These are phyloP conservation scores for Aphanoascus verrucosus DNA, from an alignment of 2,329 filamentous ascomycete genomes.

Conservation along the genomic window DNA sequence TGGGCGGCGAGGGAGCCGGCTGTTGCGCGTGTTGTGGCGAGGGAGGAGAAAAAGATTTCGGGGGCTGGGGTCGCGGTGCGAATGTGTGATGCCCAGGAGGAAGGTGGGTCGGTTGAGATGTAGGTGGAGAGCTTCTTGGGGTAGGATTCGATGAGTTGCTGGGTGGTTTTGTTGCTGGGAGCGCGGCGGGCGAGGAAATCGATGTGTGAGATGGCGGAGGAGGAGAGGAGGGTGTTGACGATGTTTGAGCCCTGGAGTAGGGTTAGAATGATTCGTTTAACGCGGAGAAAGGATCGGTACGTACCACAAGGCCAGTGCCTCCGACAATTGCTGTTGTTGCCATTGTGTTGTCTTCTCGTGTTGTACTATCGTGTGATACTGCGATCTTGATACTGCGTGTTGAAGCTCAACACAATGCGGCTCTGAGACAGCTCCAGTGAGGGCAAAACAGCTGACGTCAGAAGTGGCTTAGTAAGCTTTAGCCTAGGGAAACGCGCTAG, in stretches of 20 bases:
- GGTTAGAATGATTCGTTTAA: neutral
- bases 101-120: conserved; percentile 53
- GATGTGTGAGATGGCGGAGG: conserved; percentile 31
- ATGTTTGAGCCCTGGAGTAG: conserved; percentile 57
- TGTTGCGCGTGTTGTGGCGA: conserved; percentile 66
- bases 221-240: conserved; percentile 44
- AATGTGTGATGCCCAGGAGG: conserved; percentile 53
- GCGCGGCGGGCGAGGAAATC: conserved; percentile 38
- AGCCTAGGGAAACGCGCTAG: too few relatives aligned
- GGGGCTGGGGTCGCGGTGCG: conserved; percentile 46
- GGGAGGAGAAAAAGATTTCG: conserved; percentile 59
- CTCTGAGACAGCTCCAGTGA: too few relatives aligned
- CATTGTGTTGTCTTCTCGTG: conserved; percentile 6
- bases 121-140: conserved; percentile 56
- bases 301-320: conserved; percentile 16
- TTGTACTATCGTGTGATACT: neutral
- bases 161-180: conserved; percentile 39
- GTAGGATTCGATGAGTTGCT: conserved; percentile 44
- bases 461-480: too few relatives aligned
- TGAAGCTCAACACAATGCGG: neutral
- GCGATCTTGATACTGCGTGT: neutral
- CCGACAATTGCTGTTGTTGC: conserved; percentile 14
- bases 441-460: too few relatives aligned
- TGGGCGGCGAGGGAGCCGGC: conserved; percentile 71
- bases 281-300: neutral